These are phyloP conservation scores for Erythrophleum ivorense DNA, from an alignment of 331 rosid species.

Conservation along the genomic window DNA sequence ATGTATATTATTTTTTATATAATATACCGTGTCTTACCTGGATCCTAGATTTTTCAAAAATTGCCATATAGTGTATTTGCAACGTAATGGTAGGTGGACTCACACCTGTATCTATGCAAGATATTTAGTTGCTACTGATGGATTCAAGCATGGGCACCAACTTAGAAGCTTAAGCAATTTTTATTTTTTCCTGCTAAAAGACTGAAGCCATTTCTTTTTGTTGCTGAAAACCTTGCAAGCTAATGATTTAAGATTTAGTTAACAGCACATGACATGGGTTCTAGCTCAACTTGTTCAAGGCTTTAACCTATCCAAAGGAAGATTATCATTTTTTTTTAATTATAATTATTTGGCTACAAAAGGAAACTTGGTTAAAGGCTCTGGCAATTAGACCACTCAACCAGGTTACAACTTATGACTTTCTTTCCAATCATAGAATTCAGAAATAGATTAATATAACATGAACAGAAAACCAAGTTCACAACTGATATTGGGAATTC, in stretches of 20 bases:
- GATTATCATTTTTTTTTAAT: conserved; percentile 16
- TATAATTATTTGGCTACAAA: neutral
- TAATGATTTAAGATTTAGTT: neutral
- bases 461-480: neutral
- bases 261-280: neutral
- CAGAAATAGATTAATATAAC: neutral
- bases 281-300: neutral
- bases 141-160: neutral
- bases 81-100: neutral
- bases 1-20: neutral
- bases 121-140: neutral
- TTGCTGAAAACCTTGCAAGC: neutral
- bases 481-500: conserved; percentile 15
- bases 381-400: conserved; percentile 22
- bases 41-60: neutral
- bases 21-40: too few relatives aligned
- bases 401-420: conserved; percentile 12
- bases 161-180: neutral
- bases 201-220: too few relatives aligned
- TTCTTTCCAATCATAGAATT: conserved; percentile 11
- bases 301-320: neutral
- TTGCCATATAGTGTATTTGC: neutral
- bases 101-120: neutral
- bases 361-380: neutral
- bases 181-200: neutral